Conservation (phyloP, 768 basidiomycete genomes). For the Russula emetica region DNA sequence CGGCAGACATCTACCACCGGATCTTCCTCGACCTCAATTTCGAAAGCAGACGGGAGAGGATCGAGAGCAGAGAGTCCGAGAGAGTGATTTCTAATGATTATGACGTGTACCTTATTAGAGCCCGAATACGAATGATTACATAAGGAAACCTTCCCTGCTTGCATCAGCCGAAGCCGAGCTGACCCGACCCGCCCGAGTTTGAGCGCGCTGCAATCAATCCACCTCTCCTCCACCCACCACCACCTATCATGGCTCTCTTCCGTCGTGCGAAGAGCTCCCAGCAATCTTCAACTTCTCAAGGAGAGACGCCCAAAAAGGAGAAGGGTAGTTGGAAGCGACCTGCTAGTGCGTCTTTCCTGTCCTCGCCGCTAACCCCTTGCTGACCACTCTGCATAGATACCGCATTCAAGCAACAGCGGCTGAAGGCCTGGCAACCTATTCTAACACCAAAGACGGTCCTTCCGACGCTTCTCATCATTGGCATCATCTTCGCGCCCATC, state of each 20-base stretch:
- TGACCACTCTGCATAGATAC: conserved; percentile 58
- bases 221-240: background rate
- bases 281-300: conserved; percentile 30
- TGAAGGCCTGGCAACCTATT: conserved; percentile 99
- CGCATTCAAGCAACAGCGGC: conserved; percentile 97
- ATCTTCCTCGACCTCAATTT: conserved; percentile 24
- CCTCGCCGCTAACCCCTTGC: conserved; percentile 25
- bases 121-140: conserved; percentile 7
- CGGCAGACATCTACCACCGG: conserved; percentile 24
- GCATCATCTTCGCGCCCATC: conserved; percentile 92
- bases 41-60: conserved; percentile 19
- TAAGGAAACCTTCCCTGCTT: background rate
- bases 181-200: conserved; percentile 2
- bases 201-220: background rate
- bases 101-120: conserved; percentile 11
- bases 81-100: conserved; percentile 13
- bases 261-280: conserved; percentile 32
- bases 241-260: conserved; percentile 34
- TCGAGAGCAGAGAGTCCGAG: conserved; percentile 20
- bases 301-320: conserved; percentile 58
- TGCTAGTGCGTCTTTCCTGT: conserved; percentile 55
- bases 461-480: conserved; percentile 93
- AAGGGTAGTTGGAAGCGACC: conserved; percentile 83
- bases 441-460: conserved; percentile 96
- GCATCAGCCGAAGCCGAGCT: background rate